Evolutionary conservation across 768 basidiomycete species (phyloP), one percentile per base, ranked within the genome.

Genomic region (Amanita pallidorosea): DNA sequence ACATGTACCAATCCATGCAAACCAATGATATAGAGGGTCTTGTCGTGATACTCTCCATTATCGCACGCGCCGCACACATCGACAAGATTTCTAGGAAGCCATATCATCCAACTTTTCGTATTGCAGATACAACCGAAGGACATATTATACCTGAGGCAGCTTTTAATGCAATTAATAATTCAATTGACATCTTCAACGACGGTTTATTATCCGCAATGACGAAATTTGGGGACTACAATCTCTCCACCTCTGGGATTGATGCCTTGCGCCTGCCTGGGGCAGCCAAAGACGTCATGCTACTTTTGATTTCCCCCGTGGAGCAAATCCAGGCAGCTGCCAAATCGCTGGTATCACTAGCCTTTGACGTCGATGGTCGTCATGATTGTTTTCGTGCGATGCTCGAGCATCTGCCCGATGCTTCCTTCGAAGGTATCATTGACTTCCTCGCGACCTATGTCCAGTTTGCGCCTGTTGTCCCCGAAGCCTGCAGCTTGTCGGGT

Each of bases 401-500:
- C 2, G 71, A 75, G 56, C 77, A 85, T 47, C 70, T 77, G 47
- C 79, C 91, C 0, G 73, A 76, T 34, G 72, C 75, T 27, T 73
- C 87, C 0, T 70, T 97, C 20, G 73, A 80, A 13, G 93, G 88
- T 6, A 70, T 96, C 25, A 72, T 77, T 45, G 68, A 70, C n/a
- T 84, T 82, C 58, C 73, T 98, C 8, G 65, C 69, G 22, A 75
- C 66, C 1, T 97, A 92, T 67, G 71, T 72, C 46, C 65, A 68
- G 13, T 77, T 81, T 55, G 85, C 88, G 0, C 64, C 70, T 9
- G 57, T 61, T 11, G 75, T 89, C 4, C 84, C 88, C 0, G 96
- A 98, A 61, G 94, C 93, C 0, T 91, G 89, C 61, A 82, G 76
- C 45, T 61, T 92, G n/a, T 89, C 96, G 4, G 88, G 88, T 58